These are phyloP conservation scores for Auxenochlorella protothecoides DNA, from an alignment of 139 green algal genomes.

Conservation along the genomic window DNA sequence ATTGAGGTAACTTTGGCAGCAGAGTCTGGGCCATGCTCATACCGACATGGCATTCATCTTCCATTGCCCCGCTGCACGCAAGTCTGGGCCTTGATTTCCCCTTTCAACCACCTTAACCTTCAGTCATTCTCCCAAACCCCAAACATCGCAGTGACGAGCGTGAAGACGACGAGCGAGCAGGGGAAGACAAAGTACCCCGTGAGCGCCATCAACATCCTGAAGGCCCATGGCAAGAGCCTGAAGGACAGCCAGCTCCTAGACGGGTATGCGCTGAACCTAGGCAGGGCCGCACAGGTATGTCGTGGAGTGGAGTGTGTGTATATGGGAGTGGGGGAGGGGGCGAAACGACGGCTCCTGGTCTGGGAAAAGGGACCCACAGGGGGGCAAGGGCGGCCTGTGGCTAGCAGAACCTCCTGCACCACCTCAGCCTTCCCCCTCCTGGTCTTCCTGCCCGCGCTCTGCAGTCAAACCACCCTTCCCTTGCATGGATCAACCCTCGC, in stretches of 20 bases:
- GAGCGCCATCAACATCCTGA: conserved; percentile 96
- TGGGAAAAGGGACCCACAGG: too few relatives aligned
- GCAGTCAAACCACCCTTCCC: too few relatives aligned
- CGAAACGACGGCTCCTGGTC: background rate
- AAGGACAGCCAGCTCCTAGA: conserved; percentile 79
- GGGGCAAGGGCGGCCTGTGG: too few relatives aligned
- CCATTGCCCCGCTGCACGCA: background rate
- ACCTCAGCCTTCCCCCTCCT: background rate
- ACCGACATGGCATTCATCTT: background rate
- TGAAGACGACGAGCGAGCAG: conserved; percentile 40
- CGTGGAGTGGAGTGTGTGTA: background rate
- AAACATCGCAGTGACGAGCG: conserved; percentile 9
- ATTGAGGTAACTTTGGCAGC: too few relatives aligned
- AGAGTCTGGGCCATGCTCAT: too few relatives aligned
- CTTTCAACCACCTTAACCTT: background rate
- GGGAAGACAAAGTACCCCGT: conserved; percentile 71
- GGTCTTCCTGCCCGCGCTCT: too few relatives aligned
- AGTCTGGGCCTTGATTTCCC: too few relatives aligned
- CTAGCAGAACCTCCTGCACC: too few relatives aligned
- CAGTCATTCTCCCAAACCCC: background rate
- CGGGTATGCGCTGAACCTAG: conserved; percentile 93
- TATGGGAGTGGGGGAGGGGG: background rate
- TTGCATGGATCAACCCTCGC: too few relatives aligned
- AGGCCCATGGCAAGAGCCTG: conserved; percentile 87
- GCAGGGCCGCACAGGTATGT: conserved; percentile 68